These are phyloP conservation scores for Elasticomyces elasticus DNA, from an alignment of 495 filamentous ascomycete genomes.

Conservation along the genomic window DNA sequence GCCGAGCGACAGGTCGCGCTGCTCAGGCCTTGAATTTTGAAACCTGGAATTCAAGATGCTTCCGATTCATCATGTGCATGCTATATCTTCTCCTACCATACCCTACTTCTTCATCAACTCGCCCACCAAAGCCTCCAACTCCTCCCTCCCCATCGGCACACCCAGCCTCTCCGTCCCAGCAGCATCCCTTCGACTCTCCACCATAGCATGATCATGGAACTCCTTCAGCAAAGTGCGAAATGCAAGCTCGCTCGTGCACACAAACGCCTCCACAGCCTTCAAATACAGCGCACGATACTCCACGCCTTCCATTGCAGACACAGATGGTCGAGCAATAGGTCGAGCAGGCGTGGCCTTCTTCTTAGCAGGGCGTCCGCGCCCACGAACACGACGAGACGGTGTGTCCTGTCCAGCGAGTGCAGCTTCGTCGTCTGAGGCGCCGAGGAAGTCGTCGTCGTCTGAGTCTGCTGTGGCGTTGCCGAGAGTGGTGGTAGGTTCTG, in stretches of 20 bases:
- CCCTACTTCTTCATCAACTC: slow-evolving; percentile 41
- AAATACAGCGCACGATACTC: slow-evolving; percentile 89
- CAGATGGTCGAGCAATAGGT: not conserved
- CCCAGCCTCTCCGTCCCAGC: slow-evolving; percentile 75
- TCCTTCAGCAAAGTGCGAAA: slow-evolving; percentile 91
- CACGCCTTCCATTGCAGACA: slow-evolving; percentile 45
- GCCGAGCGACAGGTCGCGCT: not conserved
- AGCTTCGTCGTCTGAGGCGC: slow-evolving; percentile 40
- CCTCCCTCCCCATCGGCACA: slow-evolving; percentile 77
- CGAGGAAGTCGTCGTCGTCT: slow-evolving; percentile 24
- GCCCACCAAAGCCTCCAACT: slow-evolving; percentile 81
- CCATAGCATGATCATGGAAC: slow-evolving; percentile 96
- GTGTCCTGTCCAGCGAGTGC: slow-evolving; percentile 12
- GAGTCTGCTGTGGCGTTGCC: slow-evolving; percentile 28
- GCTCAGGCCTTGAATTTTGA: not conserved
- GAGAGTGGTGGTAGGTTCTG: slow-evolving; percentile 10
- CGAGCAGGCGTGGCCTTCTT: slow-evolving; percentile 9
- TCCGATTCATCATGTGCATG: no score
- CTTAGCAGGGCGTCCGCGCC: slow-evolving; percentile 14
- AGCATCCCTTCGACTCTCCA: slow-evolving; percentile 74
- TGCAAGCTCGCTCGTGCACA: slow-evolving; percentile 90
- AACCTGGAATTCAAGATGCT: not conserved
- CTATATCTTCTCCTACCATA: not conserved
- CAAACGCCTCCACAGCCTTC: slow-evolving; percentile 91
- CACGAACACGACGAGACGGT: slow-evolving; percentile 8